Conservation (phyloP, 805 yeast species). For the Kodamaea laetipori region DNA sequence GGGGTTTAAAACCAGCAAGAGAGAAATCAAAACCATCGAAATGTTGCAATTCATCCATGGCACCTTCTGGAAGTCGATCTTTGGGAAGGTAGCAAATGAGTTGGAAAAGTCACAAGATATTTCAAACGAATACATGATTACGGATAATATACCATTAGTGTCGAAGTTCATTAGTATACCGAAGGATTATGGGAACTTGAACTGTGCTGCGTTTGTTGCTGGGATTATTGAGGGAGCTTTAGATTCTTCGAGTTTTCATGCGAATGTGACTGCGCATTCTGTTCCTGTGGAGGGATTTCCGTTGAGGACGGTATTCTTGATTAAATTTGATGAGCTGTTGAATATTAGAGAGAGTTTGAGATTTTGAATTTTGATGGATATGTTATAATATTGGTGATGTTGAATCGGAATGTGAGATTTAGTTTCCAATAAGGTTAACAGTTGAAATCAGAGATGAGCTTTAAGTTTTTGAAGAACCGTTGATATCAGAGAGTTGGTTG, state of each 20-base stretch:
- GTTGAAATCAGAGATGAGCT: too few relatives aligned
- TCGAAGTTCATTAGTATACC: constrained; percentile 78
- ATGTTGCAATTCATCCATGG: constrained; percentile 72
- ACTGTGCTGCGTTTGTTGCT: constrained; percentile 81
- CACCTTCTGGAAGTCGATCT: constrained; percentile 69
- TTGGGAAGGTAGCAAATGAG: constrained; percentile 74
- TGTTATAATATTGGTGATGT: too few relatives aligned
- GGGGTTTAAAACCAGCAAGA: constrained; percentile 58
- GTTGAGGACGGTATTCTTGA: constrained; percentile 69
- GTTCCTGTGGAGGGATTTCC: constrained; percentile 63
- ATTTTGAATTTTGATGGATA: constrained; percentile 19
- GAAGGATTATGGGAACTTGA: constrained; percentile 71
- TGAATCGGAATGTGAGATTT: too few relatives aligned
- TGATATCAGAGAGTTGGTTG: too few relatives aligned
- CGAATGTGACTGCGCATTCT: constrained; percentile 80
- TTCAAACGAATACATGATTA: constrained; percentile 74
- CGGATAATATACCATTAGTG: constrained; percentile 71
- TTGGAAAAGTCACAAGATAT: constrained; percentile 72
- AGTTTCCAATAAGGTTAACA: too few relatives aligned
- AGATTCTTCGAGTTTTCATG: constrained; percentile 70
- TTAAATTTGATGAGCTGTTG: constrained; percentile 65
- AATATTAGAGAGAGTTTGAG: constrained; percentile 55
- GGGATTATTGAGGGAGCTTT: constrained; percentile 84
- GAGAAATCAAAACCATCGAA: constrained; percentile 68
- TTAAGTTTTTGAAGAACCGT: too few relatives aligned